These are phyloP conservation scores for Saccharomyces jurei DNA, from an alignment of 805 yeast species.

Conservation along the genomic window DNA sequence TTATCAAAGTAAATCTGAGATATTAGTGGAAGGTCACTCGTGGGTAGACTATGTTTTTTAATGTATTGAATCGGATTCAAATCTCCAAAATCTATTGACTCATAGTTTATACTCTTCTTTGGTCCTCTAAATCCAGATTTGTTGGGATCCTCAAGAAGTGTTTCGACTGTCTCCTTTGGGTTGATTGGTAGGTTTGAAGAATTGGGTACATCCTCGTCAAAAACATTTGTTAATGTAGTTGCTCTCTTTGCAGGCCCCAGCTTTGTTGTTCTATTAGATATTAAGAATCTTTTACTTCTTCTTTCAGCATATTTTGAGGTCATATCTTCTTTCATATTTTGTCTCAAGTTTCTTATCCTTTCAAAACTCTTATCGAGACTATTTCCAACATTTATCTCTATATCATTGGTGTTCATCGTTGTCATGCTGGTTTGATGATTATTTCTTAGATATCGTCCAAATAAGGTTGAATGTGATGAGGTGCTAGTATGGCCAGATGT, in stretches of 20 bases:
- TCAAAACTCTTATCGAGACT: slow-evolving; percentile 10
- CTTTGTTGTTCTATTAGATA: slow-evolving; percentile 16
- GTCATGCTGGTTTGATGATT: slow-evolving; percentile 22
- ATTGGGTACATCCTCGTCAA: neutral
- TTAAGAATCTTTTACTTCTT: slow-evolving; percentile 21
- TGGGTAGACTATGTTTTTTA: slow-evolving; percentile 31
- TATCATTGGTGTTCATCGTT: slow-evolving; percentile 13
- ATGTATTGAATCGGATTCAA: slow-evolving; percentile 36
- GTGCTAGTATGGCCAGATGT: neutral
- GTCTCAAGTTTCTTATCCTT: slow-evolving; percentile 19
- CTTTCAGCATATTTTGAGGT: slow-evolving; percentile 20
- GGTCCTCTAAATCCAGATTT: neutral
- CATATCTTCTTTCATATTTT: slow-evolving; percentile 21
- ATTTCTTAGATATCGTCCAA: slow-evolving; percentile 9
- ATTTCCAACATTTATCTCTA: slow-evolving; percentile 2
- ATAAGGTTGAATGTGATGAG: slow-evolving; percentile 19
- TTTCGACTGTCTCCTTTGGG: neutral
- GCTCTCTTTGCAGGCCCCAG: slow-evolving; percentile 31
- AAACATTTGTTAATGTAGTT: slow-evolving; percentile 2
- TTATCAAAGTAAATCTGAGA: slow-evolving; percentile 32
- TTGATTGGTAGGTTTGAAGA: neutral
- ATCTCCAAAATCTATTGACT: slow-evolving; percentile 30
- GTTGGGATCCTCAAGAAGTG: neutral
- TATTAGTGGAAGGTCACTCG: slow-evolving; percentile 31
- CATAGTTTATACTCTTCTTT: slow-evolving; percentile 10